Evolutionary conservation across 164 flowering plant species (phyloP).

Genomic region (Nymphaea thermarum): DNA sequence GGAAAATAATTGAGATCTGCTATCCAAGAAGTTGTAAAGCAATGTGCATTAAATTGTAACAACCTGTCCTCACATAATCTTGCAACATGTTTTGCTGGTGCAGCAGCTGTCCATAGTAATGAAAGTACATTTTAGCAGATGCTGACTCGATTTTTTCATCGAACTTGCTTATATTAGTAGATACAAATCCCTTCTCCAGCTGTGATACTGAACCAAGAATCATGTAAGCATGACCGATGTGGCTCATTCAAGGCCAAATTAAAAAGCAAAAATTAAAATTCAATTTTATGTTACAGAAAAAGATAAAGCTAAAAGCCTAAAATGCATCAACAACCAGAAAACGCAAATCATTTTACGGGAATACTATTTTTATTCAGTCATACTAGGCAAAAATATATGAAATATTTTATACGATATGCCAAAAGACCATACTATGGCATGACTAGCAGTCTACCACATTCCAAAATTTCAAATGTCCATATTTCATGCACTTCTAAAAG

Average conservation of each 20-base stretch:
- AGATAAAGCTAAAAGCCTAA: too few species aligned
- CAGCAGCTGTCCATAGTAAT: slow-evolving; percentile 89
- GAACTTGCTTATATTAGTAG: slow-evolving; percentile 59
- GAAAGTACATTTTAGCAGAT: slow-evolving; percentile 98
- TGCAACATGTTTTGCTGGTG: slow-evolving; percentile 99
- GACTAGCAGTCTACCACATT: not conserved
- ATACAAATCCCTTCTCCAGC: slow-evolving; percentile 52
- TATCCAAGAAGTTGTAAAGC: slow-evolving; percentile 5
- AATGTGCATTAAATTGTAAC: not conserved
- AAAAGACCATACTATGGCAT: too few species aligned
- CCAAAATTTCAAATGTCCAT: not conserved
- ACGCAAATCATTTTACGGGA: not conserved
- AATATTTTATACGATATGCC: too few species aligned
- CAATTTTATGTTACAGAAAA: not conserved
- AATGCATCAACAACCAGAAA: not conserved
- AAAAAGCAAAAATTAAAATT: too few species aligned
- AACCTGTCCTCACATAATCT: slow-evolving; percentile 99
- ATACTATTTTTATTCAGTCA: too few species aligned
- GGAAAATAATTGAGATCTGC: not conserved
- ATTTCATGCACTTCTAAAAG: not conserved
- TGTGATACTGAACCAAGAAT: slow-evolving; percentile 22
- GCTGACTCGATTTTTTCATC: slow-evolving; percentile 89
- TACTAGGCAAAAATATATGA: too few species aligned
- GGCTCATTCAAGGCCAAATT: not conserved
- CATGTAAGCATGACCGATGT: not conserved